Evolutionary conservation across 2,329 filamentous ascomycete genomes (phyloP).

Genomic region (Aspergillus persii): DNA sequence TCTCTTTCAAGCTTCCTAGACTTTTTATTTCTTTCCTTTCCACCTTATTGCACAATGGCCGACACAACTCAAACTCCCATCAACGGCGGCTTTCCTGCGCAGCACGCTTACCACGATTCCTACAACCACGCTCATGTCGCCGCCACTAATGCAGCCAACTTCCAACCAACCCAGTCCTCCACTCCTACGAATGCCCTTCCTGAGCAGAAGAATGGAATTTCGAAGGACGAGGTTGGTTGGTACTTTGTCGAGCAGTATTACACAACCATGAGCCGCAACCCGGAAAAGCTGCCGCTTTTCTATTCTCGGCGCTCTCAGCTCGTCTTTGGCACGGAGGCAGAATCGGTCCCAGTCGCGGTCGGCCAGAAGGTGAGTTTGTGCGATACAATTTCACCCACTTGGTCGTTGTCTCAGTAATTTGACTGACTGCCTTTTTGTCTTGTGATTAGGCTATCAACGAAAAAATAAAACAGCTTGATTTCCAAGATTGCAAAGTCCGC

Average conservation of each 20-base stretch:
- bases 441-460: conserved; percentile 76
- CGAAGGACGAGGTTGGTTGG: conserved; percentile 96
- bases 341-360: conserved; percentile 80
- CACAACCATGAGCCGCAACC: conserved; percentile 89
- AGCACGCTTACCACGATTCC: conserved; percentile 39
- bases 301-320: conserved; percentile 96
- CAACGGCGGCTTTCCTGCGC: conserved; percentile 43
- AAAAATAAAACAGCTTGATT: conserved; percentile 87
- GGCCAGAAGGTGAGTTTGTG: conserved; percentile 72
- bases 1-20: not conserved
- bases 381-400: not conserved
- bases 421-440: conserved; percentile 18
- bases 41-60: conserved; percentile 31
- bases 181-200: conserved; percentile 39
- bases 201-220: conserved; percentile 48
- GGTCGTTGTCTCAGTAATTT: not conserved
- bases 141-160: conserved; percentile 36
- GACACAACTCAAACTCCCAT: conserved; percentile 41
- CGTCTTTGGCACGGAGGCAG: conserved; percentile 86
- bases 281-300: conserved; percentile 93
- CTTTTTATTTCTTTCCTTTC: not conserved
- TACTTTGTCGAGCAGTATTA: conserved; percentile 99
- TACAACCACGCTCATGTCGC: conserved; percentile 35
- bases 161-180: conserved; percentile 40
- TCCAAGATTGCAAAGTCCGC: conserved; percentile 97